These are phyloP conservation scores for Alternaria conjuncta DNA, from an alignment of 2,329 filamentous ascomycete genomes.

Conservation along the genomic window DNA sequence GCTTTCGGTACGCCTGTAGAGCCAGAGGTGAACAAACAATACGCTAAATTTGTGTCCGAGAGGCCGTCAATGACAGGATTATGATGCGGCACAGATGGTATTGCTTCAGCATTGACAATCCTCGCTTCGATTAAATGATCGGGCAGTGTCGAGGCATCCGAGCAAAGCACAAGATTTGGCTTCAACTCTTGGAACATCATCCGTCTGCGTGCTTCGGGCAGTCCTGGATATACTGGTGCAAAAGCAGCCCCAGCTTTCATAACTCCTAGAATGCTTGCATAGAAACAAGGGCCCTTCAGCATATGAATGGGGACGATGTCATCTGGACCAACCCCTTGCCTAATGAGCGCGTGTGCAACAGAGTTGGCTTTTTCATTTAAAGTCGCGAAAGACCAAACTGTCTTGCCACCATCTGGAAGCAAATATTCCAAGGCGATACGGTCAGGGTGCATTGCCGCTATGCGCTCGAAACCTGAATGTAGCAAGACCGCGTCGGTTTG, in stretches of 20 bases:
- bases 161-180: slow-evolving; percentile 38
- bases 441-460: slow-evolving; percentile 37
- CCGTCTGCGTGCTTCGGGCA: slow-evolving; percentile 43
- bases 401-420: slow-evolving; percentile 34
- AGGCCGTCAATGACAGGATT: slow-evolving; percentile 39
- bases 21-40: slow-evolving; percentile 54
- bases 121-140: neutral
- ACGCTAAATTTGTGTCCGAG: slow-evolving; percentile 43
- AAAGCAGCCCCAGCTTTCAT: slow-evolving; percentile 51
- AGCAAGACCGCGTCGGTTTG: slow-evolving; percentile 27
- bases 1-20: slow-evolving; percentile 55
- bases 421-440: slow-evolving; percentile 49
- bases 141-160: neutral
- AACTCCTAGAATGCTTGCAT: slow-evolving; percentile 48
- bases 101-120: slow-evolving; percentile 25
- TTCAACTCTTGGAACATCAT: slow-evolving; percentile 45
- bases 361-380: slow-evolving; percentile 43
- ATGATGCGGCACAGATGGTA: slow-evolving; percentile 11
- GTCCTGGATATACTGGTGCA: slow-evolving; percentile 44
- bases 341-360: slow-evolving; percentile 40
- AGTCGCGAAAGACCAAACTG: slow-evolving; percentile 42
- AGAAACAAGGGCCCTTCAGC: slow-evolving; percentile 43
- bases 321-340: slow-evolving; percentile 28
- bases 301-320: slow-evolving; percentile 48
- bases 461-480: slow-evolving; percentile 49